Evolutionary conservation across 768 basidiomycete species (phyloP), one percentile per base, ranked within the genome.

Genomic region (Galerina sulciceps): DNA sequence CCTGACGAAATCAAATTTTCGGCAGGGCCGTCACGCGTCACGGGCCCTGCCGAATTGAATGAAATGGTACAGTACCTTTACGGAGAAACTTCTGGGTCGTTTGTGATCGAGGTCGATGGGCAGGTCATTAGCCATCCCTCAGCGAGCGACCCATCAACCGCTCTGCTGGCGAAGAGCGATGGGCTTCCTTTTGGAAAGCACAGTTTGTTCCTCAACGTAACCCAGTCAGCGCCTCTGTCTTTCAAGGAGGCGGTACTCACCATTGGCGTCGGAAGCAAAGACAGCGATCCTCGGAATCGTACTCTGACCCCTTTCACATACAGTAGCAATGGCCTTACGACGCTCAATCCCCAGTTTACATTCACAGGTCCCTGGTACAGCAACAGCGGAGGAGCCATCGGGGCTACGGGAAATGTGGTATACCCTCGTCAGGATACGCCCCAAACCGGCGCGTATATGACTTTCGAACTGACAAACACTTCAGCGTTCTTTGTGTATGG

Each of bases 401-500:
- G 55, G 9, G 55, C 18, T 9, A 43, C 40, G 8, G 46, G 47
- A 14, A 9, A 41, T 22, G 47, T 40, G 2, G 26, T 51, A 40
- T 57, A 57, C 26, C 56, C 56, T 17, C 60, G 56, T 10, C 20
- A 53, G 31, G 31, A 53, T 15, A 62, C 60, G 10, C 6, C n/a
- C 3, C 17, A 37, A 15, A 18, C 40, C 1, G 60, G 57, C 26
- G 56, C 60, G 6, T 26, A 51, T 3, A 42, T 62, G 15, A 46
- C 60, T 1, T 62, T 62, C n/a, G 22, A 51, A 15, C 23, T 62
- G 15, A 46, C 51, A 10, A 47, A 57, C 6, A 53, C 60, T 3
- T 57, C 41, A 20, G 60, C 56, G 8, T 62, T 62, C 40, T 62
- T 54, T n/a, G 46, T 62, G 5, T 40, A 57, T 37, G 52, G 60